These are phyloP conservation scores for Seminavis robusta DNA, from an alignment of 108 stramenopile genomes.

Conservation along the genomic window DNA sequence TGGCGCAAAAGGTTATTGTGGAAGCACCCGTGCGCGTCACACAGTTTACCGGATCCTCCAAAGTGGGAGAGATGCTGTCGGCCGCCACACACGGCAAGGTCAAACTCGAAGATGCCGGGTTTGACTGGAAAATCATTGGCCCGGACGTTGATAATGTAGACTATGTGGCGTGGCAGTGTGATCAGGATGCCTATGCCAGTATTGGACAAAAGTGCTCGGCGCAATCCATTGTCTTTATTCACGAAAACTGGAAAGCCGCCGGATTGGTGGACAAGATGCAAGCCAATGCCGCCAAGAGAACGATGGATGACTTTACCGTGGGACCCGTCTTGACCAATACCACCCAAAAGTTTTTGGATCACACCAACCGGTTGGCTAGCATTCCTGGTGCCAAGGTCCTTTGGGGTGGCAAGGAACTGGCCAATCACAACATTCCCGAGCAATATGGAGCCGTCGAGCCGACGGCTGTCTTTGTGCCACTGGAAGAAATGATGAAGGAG, in stretches of 20 bases:
- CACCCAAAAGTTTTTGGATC: constrained; percentile 78
- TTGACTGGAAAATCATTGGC: constrained; percentile 98
- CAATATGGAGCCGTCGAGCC: constrained; percentile 96
- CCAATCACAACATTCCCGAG: constrained; percentile 81
- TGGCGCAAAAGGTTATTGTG: constrained; percentile 81
- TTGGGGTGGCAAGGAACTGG: constrained; percentile 90
- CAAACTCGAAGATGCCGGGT: constrained; percentile 85
- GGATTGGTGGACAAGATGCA: constrained; percentile 83
- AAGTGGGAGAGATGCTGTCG: constrained; percentile 78
- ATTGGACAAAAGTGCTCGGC: constrained; percentile 98
- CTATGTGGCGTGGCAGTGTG: constrained; percentile 96
- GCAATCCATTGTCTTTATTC: constrained; percentile 93
- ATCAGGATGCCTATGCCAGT: constrained; percentile 97
- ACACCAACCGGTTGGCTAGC: constrained; percentile 64
- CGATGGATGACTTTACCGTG: constrained; percentile 83
- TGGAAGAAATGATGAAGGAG: constrained; percentile 85
- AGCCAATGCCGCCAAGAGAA: constrained; percentile 70
- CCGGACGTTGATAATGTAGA: constrained; percentile 91
- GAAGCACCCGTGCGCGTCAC: constrained; percentile 84
- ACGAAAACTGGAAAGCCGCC: constrained; percentile 89
- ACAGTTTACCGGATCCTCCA: constrained; percentile 95
- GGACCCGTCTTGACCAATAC: constrained; percentile 95
- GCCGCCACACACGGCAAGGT: constrained; percentile 88
- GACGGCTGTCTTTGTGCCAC: constrained; percentile 94
- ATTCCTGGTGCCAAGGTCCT: constrained; percentile 88